Conservation (phyloP, 1,284 basidiomycete species). For the Trametes hirsuta region DNA sequence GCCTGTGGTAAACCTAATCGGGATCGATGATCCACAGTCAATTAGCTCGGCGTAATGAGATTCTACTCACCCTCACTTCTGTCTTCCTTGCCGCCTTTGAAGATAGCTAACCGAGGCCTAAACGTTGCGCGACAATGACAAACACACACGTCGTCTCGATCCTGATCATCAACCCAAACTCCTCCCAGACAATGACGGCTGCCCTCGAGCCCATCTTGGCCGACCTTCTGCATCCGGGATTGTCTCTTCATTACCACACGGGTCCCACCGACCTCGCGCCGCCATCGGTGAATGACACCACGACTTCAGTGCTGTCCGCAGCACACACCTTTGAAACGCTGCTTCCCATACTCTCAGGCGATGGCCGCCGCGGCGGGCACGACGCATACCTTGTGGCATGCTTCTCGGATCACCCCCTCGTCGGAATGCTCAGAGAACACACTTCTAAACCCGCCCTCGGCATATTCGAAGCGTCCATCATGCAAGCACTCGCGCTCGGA, state of each 20-base stretch:
- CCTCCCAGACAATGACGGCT: slow-evolving; percentile 45
- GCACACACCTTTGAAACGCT: slow-evolving; percentile 37
- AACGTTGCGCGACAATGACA: background rate
- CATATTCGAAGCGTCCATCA: slow-evolving; percentile 52
- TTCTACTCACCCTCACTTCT: background rate
- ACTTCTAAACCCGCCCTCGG: slow-evolving; percentile 42
- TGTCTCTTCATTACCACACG: slow-evolving; percentile 40
- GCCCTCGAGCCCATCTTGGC: slow-evolving; percentile 40
- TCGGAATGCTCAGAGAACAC: slow-evolving; percentile 42
- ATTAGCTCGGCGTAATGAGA: too few relatives aligned
- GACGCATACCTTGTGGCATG: slow-evolving; percentile 50
- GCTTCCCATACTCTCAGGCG: slow-evolving; percentile 9
- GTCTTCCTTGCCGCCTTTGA: background rate
- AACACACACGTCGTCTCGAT: slow-evolving; percentile 25
- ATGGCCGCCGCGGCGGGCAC: background rate
- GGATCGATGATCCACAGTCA: too few relatives aligned
- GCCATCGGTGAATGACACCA: slow-evolving; percentile 44
- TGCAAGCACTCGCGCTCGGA: slow-evolving; percentile 37
- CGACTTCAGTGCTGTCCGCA: slow-evolving; percentile 43
- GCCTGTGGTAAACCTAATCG: too few relatives aligned
- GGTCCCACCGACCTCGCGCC: slow-evolving; percentile 39
- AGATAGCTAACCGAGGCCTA: background rate
- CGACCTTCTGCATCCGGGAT: slow-evolving; percentile 26
- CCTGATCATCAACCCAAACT: slow-evolving; percentile 56
- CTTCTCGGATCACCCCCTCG: slow-evolving; percentile 53